Evolutionary conservation across 139 green algal species (phyloP).

Genomic region (Axilococcus clingmanii): DNA sequence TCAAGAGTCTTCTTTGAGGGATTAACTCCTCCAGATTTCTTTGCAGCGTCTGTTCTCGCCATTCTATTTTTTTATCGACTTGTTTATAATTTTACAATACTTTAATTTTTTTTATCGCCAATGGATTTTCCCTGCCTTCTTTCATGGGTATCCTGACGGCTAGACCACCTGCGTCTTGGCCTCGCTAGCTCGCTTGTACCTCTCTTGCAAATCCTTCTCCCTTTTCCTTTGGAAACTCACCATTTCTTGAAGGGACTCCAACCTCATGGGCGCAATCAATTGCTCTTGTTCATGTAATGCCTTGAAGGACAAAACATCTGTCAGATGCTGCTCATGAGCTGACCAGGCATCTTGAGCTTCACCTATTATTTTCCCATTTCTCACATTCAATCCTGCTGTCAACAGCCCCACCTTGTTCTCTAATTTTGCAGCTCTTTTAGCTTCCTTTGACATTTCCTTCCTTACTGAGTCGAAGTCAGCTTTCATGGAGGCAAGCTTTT

Average conservation of each 20-base stretch:
- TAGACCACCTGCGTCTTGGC: background rate
- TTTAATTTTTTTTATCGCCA: too few species aligned
- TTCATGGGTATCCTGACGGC: background rate
- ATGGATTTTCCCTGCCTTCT: too few species aligned
- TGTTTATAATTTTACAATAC: too few species aligned
- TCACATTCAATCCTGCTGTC: conserved; percentile 41
- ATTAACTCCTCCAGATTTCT: too few species aligned
- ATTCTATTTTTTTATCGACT: too few species aligned
- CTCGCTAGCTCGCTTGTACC: conserved; percentile 24
- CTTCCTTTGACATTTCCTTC: conserved; percentile 66
- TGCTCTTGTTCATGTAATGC: conserved; percentile 56
- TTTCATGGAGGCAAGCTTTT: conserved; percentile 45
- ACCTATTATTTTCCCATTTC: conserved; percentile 22
- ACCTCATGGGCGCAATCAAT: conserved; percentile 37
- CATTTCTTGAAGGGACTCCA: conserved; percentile 37
- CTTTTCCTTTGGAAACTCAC: conserved; percentile 36
- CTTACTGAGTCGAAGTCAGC: conserved; percentile 44
- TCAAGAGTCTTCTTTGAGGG: conserved; percentile 26
- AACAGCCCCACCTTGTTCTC: conserved; percentile 50
- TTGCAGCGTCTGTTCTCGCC: too few species aligned
- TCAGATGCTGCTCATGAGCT: conserved; percentile 13
- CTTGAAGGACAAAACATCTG: conserved; percentile 42
- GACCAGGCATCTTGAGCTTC: conserved; percentile 5
- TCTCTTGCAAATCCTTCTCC: conserved; percentile 59
- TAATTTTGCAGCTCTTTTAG: conserved; percentile 60